Evolutionary conservation across 2,329 filamentous ascomycete species (phyloP).

Genomic region (Lojkania enalia): DNA sequence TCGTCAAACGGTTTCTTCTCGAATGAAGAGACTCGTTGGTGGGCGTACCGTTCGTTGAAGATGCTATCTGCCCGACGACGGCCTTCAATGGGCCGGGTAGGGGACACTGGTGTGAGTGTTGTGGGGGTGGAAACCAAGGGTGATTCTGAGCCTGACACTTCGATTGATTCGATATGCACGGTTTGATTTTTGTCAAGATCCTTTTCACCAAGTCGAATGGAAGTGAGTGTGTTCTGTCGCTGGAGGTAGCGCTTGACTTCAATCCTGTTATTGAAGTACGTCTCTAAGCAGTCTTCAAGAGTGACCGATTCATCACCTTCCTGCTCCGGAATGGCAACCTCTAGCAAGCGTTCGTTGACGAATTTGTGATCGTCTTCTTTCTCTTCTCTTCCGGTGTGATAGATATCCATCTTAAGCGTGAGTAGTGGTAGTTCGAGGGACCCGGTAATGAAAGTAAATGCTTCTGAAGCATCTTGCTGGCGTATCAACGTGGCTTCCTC

Average conservation of each 20-base stretch:
- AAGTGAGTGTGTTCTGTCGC: slow-evolving; percentile 61
- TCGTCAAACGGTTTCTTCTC: slow-evolving; percentile 54
- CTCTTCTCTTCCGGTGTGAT: slow-evolving; percentile 83
- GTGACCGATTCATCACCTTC: slow-evolving; percentile 69
- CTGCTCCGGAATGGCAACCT: slow-evolving; percentile 84
- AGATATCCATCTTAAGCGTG: slow-evolving; percentile 91
- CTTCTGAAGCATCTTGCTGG: slow-evolving; percentile 95
- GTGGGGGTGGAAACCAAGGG: slow-evolving; percentile 41
- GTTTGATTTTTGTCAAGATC: slow-evolving; percentile 42
- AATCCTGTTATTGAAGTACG: slow-evolving; percentile 92
- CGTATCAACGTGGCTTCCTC: slow-evolving; percentile 72
- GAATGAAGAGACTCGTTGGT: slow-evolving; percentile 45
- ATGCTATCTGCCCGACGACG: slow-evolving; percentile 54
- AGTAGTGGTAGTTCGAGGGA: slow-evolving; percentile 84
- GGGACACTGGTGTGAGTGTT: slow-evolving; percentile 6
- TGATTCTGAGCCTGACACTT: slow-evolving; percentile 40
- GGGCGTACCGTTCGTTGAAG: slow-evolving; percentile 50
- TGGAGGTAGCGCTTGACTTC: slow-evolving; percentile 80
- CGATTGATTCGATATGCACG: slow-evolving; percentile 51
- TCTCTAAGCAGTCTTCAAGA: slow-evolving; percentile 87
- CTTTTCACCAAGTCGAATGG: slow-evolving; percentile 43
- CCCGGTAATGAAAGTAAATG: slow-evolving; percentile 92
- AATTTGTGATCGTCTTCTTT: slow-evolving; percentile 91
- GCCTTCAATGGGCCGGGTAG: slow-evolving; percentile 37
- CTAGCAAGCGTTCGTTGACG: slow-evolving; percentile 85